These are phyloP conservation scores for Mucor racemosus DNA, from an alignment of 371 early-diverging fungal genomes.

Conservation along the genomic window DNA sequence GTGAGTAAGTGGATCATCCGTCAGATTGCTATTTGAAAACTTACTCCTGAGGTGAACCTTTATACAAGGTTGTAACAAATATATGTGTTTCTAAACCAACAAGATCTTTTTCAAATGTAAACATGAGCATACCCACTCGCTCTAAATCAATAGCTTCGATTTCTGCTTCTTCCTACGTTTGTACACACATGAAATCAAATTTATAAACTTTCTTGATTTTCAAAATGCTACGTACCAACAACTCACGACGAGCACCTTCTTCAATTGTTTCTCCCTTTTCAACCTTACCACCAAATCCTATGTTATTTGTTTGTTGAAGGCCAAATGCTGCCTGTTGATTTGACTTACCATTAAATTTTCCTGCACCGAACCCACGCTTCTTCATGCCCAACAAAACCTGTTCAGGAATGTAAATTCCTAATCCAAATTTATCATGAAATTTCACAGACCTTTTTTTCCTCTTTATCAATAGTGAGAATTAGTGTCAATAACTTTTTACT, in stretches of 20 bases:
- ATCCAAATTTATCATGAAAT: neutral
- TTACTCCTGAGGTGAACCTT: conserved; percentile 65
- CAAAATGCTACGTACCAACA: conserved; percentile 39
- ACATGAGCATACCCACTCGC: conserved; percentile 60
- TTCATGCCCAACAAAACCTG: conserved; percentile 75
- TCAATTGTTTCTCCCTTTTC: conserved; percentile 68
- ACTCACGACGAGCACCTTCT: conserved; percentile 69
- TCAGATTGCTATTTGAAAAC: conserved; percentile 1
- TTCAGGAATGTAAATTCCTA: neutral
- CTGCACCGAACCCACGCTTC: conserved; percentile 75
- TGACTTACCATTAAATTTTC: conserved; percentile 64
- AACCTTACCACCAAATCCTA: conserved; percentile 76
- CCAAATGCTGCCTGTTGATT: neutral
- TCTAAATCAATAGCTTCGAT: conserved; percentile 49
- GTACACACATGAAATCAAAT: neutral
- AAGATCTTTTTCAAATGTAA: conserved; percentile 60
- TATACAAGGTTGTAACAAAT: conserved; percentile 44
- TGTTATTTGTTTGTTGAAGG: neutral
- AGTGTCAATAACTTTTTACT: conserved; percentile 41
- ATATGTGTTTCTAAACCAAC: conserved; percentile 64
- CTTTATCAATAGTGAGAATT: conserved; percentile 32
- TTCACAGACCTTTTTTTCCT: conserved; percentile 29
- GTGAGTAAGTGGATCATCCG: neutral
- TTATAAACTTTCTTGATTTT: no score
- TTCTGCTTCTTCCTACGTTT: conserved; percentile 62